Base-by-base conservation (phyloP, 116 monocot species). In the Dioscorea cayenensis region DNA sequence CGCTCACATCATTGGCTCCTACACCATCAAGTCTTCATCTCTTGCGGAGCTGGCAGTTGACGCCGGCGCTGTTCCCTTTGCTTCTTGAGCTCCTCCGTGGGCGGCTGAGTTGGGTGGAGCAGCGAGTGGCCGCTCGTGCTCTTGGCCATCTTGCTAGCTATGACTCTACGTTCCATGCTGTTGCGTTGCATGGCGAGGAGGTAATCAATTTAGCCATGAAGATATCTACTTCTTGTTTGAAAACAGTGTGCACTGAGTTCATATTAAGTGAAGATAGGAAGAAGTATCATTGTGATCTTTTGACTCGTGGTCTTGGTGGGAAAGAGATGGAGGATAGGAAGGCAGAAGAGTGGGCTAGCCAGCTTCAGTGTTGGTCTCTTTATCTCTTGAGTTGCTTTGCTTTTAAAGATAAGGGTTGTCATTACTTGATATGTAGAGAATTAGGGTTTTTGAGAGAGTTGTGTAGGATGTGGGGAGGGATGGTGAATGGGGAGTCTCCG, bases 301-400 rank as follows among this genome's bases (percentile, higher is more conserved):
- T 92, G 35, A 86, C 84, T 3, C 69, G 86, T 23, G 88, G 92
- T 10, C 77, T 82, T 1, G 84, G 78, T 13, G 86, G 79, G 19
- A 72, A 13, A 5, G 88, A 83, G 70, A 70, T 69, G 73, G 86
- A 86, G 80, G 68, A 81, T 65, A 51, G 77, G 67, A 88, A 80
- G 77, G 87, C 90, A 11, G 90, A 91, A 74, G 87, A 91, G 71
- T 87, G 90, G 90, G 84, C 84, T 14, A 82, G 88, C 78, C 83
- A 92, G 79, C 79, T 88, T 11, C 86, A 84, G 67, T 84, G 84
- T 62, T 92, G 92, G 92, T 92, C 86, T 8, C 63, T 92, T 58
- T 71, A 92, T 68, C 80, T 92, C 11, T 58, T 88, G 18, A 72
- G 81, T 67, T 92, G 89, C 82, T 84, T 92, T 65, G 88, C 92